Evolutionary conservation across 2,329 filamentous ascomycete genomes (phyloP), one percentile per base, ranked within the genome.

Genomic region (Trichoderma endophyticum): DNA sequence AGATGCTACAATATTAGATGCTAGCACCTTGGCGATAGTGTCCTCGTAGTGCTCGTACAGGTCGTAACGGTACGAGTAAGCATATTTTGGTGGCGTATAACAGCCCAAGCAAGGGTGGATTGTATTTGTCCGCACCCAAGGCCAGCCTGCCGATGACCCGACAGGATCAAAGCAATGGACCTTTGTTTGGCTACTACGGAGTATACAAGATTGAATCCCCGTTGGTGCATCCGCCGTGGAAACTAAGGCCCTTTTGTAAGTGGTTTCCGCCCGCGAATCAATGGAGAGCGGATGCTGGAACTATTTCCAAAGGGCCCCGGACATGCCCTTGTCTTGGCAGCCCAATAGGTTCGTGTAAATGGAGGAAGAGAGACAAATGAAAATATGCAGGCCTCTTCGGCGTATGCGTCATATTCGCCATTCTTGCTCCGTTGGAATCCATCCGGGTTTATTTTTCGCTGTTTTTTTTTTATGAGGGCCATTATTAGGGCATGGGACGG

Each of bases 191-290:
- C 34, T 15, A 15, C 34, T 36, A 36, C 5, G 34, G 34, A 36
- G 24, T 30, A 6, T 43, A 28, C 24, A 32, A 21, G 32, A 69
- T 39, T 24, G 36, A 43, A 61, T 24, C 24, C 56, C 56, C 34
- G 36, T 59, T 39, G 34, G 15, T 54, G 30, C 56, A 32, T 59
- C 26, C 11, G 30, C 63, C 54, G 11, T 14, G 51, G 18, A 30
- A 56, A 43, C 3, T 15, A n/a, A 69, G 56, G 56, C 34, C 36
- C 66, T 51, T 69, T 69, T 69, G 66, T 61, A 48, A 51, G 30
- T 18, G 26, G 28, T 32, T 67, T 67, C 36, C 15, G 66, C 66
- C 36, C n/a, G 7, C 43, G n/a, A 39, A 54, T 36, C 51, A 43
- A 43, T 24, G 28, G 54, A 28, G 30, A 15, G 34, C 34, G 12